phyloP scores from a whole-genome alignment of 2,329 filamentous ascomycete species.

The Penicillium sp. region DNA sequence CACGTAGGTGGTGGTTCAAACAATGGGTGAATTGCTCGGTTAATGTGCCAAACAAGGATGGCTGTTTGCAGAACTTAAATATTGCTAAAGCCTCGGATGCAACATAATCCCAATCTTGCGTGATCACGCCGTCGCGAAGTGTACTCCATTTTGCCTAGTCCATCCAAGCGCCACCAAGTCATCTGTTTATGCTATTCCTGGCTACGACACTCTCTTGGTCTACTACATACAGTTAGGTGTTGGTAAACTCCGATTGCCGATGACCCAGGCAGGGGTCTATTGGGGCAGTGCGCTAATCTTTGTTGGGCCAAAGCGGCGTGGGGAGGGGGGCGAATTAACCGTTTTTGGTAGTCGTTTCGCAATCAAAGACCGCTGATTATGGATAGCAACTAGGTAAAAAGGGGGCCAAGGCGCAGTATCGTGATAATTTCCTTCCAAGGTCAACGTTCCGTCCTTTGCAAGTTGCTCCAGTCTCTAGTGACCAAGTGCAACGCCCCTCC shows the following conservation, averaged over 20 bases:
- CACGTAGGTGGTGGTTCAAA: too few relatives aligned
- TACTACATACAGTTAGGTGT: neutral
- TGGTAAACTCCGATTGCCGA: slow-evolving; percentile 1
- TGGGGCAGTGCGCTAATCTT: neutral
- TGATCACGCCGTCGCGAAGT: neutral
- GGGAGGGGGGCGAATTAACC: neutral
- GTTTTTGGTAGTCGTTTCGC: neutral
- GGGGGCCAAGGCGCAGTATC: neutral
- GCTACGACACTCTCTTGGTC: too few relatives aligned
- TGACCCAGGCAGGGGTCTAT: neutral
- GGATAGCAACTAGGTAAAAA: neutral
- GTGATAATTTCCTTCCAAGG: neutral
- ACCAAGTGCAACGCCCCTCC: too few relatives aligned
- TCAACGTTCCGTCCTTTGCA: neutral
- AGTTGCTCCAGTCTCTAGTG: neutral
- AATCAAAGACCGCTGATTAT: neutral
- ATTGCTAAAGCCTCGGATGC: neutral
- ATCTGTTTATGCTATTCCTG: neutral
- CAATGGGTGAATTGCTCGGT: too few relatives aligned
- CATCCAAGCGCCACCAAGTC: neutral
- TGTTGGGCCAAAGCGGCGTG: neutral
- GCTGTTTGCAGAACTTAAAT: neutral
- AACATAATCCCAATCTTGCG: neutral
- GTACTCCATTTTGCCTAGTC: slow-evolving; percentile 8
- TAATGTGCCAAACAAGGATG: too few relatives aligned